Base-by-base conservation (phyloP, 306 rosid genomes). In the Calophaca sinica region DNA sequence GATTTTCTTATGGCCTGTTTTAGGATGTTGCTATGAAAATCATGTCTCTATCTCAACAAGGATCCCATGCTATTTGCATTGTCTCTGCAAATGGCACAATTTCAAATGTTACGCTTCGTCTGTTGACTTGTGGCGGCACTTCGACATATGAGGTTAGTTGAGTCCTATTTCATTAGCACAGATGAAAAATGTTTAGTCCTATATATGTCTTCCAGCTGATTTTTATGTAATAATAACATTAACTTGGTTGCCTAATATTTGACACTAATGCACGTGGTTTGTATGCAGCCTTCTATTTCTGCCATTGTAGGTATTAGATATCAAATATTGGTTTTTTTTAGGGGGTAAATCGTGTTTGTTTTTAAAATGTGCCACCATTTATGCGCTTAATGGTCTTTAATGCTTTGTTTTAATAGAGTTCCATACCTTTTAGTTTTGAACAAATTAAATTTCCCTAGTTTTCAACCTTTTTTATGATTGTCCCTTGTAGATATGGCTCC, bases 41-140 rank as follows among this genome's bases (percentile, higher is more conserved):
- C 33, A 85, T 89, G 89, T 83, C 87, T 61, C 75, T 87, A 72
- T 82, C 89, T 61, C 89, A 85, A 74, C 85, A 72, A 49, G 88
- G 89, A 72, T 69, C 68, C 64, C 86, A 80, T 26, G 86, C 89
- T 5, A 81, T 89, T 57, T 85, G 87, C 79, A 74, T 89, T 79
- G 91, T 89, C 50, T 79, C 91, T 42, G 91, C 91, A 33, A 87
- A 80, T 65, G 94, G 94, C 49, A 72, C 85, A 63, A 82, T 89
- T 72, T 87, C 91, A n/a, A 89, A 85, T 83, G 94, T 85, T 62
- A 87, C 94, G 20, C 89, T 89, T 75, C 87, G 88, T 13, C 94
- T 81, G 70, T 78, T 88, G 0, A 68, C 86, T 55, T 83, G 70
- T 42, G 88, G 94, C 4, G 91, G 91, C 42, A 89, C 91, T 57